Base-by-base conservation (phyloP, 192 early-diverging fungal genomes). In the Umbelopsis isabellina region DNA sequence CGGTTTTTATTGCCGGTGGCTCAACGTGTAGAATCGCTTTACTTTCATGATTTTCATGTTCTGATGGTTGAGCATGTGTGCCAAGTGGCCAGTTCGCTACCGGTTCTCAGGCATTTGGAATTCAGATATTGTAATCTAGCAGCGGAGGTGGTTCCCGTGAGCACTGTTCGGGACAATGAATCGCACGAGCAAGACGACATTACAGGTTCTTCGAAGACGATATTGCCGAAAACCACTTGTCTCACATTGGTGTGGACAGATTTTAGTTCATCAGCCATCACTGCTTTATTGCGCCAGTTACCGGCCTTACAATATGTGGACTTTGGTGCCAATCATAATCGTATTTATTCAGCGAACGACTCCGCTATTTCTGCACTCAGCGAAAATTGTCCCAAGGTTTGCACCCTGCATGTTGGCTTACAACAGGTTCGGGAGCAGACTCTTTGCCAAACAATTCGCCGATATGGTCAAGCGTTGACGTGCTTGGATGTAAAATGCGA, bases 281-380 rank as follows among this genome's bases (percentile, higher is more conserved):
- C 25, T 10, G 30, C 41, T 23, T 58, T 75, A 5, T 50, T 69
- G 13, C 46, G 47, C 35, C 23, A 33, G 2, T 44, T 75, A 13
- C 74, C 74, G 8, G 5, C 25, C 8, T 35, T 75, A 23, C 53
- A 37, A 3, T 8, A 41, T 9, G 49, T 61, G 47, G 25, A 46
- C 21, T 65, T 69, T 21, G 67, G 61, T 4, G 68, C 74, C 22
- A 75, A 75, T 48, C 74, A 75, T 64, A 75, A 75, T 41, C 68
- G 68, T 16, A 33, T 75, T 4, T 55, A 52, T 35, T 46, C 23
- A 23, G 74, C 74, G 4, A 75, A 75, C 46, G 68, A 70, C 68
- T 46, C 50, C 18, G 68, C 68, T 21, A 20, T 75, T 45, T 27
- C 16, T 15, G 21, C 52, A 37, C 61, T 75, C 33, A 33, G 35